Evolutionary conservation across 2,329 filamentous ascomycete genomes (phyloP).

Genomic region (Botrytis galanthina): DNA sequence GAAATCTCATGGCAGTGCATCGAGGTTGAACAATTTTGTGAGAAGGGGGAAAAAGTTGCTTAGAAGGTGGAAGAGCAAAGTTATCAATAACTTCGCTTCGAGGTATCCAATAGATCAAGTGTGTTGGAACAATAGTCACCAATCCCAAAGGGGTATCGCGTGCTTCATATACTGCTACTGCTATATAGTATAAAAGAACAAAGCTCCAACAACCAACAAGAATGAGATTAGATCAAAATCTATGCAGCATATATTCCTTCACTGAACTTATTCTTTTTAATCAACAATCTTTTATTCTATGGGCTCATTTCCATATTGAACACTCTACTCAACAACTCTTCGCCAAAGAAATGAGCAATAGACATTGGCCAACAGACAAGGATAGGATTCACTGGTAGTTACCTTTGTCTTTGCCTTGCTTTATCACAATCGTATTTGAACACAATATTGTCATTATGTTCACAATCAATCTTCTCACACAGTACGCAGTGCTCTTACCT

Average conservation of each 20-base stretch:
- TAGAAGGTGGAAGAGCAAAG: not conserved
- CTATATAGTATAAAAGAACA: not conserved
- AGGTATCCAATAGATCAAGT: not conserved
- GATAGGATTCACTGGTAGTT: not conserved
- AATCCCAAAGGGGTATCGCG: not conserved
- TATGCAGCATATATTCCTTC: not conserved
- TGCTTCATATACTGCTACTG: not conserved
- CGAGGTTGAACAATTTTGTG: not conserved
- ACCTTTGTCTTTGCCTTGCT: not conserved
- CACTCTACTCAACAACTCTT: not conserved
- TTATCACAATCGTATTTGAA: not conserved
- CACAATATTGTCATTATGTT: not conserved
- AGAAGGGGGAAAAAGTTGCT: not conserved
- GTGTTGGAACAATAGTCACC: conserved; percentile 1
- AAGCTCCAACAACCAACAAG: not conserved
- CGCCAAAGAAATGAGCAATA: not conserved
- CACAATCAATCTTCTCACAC: not conserved
- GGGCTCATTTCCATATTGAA: not conserved
- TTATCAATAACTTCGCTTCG: conserved; percentile 9
- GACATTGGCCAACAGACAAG: not conserved
- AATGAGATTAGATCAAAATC: not conserved
- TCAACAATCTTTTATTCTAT: not conserved
- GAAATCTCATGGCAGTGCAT: not conserved
- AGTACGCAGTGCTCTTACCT: not conserved
- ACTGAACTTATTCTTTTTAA: not conserved